Percentiles rank a stretch among this genome's conserved stretches.
phyloP scores from a whole-genome alignment of 164 flowering plant genomes.

The Kingdonia uniflora region DNA sequence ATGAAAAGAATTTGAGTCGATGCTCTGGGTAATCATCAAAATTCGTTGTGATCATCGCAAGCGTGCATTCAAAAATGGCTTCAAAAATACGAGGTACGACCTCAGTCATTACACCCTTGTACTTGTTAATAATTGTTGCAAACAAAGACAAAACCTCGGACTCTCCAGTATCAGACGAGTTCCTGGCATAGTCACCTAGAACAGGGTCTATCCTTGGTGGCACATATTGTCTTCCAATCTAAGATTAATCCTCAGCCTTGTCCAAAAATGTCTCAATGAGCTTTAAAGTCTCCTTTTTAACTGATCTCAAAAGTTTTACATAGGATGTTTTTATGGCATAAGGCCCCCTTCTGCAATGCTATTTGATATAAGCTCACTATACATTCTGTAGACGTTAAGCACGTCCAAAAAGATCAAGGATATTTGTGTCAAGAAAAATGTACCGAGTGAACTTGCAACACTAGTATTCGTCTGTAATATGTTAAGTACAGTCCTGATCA shows the following conservation, averaged over 20 bases:
- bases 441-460: too few species aligned
- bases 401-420: too few species aligned
- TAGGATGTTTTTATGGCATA: constrained; percentile 73
- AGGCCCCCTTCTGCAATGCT: constrained; percentile 87
- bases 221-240: constrained; percentile 94
- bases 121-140: constrained; percentile 97
- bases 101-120: constrained; percentile 76
- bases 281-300: constrained; percentile 93
- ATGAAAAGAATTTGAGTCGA: constrained; percentile 90
- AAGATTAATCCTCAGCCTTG: constrained; percentile 96
- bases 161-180: constrained; percentile 97
- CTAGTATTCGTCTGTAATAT: too few species aligned
- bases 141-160: constrained; percentile 95
- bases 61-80: constrained; percentile 90
- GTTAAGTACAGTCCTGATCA: too few species aligned
- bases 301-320: constrained; percentile 94
- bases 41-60: constrained; percentile 97
- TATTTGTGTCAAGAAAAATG: too few species aligned
- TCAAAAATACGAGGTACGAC: constrained; percentile 97
- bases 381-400: too few species aligned
- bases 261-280: constrained; percentile 94
- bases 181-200: constrained; percentile 92
- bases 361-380: constrained; percentile 92
- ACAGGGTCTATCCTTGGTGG: constrained; percentile 99
- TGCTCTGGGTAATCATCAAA: constrained; percentile 99